phyloP scores from a whole-genome alignment of 2,329 filamentous ascomycete genomes.

The Paecilomyces formosus region DNA sequence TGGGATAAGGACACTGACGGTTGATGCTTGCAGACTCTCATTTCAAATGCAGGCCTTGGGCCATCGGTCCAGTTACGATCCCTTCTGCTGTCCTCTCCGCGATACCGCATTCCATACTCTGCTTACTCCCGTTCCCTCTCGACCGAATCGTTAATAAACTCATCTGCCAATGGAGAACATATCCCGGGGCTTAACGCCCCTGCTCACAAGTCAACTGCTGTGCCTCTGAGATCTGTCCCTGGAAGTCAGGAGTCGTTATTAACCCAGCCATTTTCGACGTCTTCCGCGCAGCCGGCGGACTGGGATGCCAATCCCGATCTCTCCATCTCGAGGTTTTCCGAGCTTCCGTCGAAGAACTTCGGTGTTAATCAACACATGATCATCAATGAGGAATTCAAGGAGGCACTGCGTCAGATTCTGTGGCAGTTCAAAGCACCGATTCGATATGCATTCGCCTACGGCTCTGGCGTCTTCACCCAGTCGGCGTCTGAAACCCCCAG shows the following conservation, averaged over 20 bases:
- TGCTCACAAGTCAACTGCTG: constrained; percentile 9
- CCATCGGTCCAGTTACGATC: constrained; percentile 16
- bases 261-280: constrained; percentile 25
- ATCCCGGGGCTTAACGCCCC: constrained; percentile 10
- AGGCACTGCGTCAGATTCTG: constrained; percentile 75
- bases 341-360: constrained; percentile 72
- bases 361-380: constrained; percentile 95
- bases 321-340: constrained; percentile 64
- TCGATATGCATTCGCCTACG: constrained; percentile 93
- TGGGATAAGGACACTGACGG: background rate
- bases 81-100: constrained; percentile 10
- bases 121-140: constrained; percentile 21
- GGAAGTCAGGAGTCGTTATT: constrained; percentile 10
- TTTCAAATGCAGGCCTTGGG: constrained; percentile 13
- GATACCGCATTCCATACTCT: constrained; percentile 9
- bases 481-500: constrained; percentile 37
- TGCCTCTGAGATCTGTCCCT: constrained; percentile 8
- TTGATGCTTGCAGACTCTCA: constrained; percentile 12
- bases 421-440: constrained; percentile 92
- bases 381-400: constrained; percentile 92
- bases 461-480: constrained; percentile 92
- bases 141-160: constrained; percentile 15
- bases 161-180: constrained; percentile 6
- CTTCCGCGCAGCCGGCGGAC: constrained; percentile 33
- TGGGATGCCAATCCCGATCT: constrained; percentile 73